phyloP scores from a whole-genome alignment of 2,329 filamentous ascomycete genomes.

The Penicillium expansum region DNA sequence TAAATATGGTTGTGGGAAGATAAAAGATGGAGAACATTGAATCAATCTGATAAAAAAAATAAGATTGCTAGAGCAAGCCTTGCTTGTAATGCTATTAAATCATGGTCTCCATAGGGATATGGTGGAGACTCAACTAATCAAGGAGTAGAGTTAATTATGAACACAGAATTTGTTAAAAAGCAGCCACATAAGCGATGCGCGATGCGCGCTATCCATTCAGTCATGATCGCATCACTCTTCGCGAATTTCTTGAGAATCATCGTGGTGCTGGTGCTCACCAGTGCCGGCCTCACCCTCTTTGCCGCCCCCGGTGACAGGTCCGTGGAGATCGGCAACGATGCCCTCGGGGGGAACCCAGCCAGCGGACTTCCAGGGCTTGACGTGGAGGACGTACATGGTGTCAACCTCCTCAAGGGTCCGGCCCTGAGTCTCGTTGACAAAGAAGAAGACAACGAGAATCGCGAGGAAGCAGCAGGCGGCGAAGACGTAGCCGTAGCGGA shows the following conservation, averaged over 20 bases:
- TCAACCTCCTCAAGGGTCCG: slow-evolving; percentile 76
- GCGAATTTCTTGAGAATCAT: slow-evolving; percentile 9
- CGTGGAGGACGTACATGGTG: slow-evolving; percentile 67
- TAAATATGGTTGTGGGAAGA: neutral
- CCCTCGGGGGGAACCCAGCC: slow-evolving; percentile 46
- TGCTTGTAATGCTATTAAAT: slow-evolving; percentile 7
- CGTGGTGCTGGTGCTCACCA: slow-evolving; percentile 23
- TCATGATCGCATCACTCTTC: slow-evolving; percentile 12
- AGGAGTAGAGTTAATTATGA: slow-evolving; percentile 17
- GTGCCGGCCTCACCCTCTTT: slow-evolving; percentile 22
- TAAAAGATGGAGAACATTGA: neutral
- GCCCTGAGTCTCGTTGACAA: slow-evolving; percentile 71
- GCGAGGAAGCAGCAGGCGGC: slow-evolving; percentile 68
- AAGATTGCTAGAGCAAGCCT: neutral
- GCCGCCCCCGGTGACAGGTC: slow-evolving; percentile 8
- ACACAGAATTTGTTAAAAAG: slow-evolving; percentile 14
- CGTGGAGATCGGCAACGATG: slow-evolving; percentile 30
- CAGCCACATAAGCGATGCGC: neutral
- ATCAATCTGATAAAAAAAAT: neutral
- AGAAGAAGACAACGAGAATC: slow-evolving; percentile 69
- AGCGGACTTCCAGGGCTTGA: slow-evolving; percentile 62
- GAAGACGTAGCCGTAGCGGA: slow-evolving; percentile 75
- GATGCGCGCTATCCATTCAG: neutral
- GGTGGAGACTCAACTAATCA: slow-evolving; percentile 8
- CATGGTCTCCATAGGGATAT: slow-evolving; percentile 7